These are phyloP conservation scores for Nicotiana rustica DNA, from an alignment of 305 asterid species.

Conservation along the genomic window DNA sequence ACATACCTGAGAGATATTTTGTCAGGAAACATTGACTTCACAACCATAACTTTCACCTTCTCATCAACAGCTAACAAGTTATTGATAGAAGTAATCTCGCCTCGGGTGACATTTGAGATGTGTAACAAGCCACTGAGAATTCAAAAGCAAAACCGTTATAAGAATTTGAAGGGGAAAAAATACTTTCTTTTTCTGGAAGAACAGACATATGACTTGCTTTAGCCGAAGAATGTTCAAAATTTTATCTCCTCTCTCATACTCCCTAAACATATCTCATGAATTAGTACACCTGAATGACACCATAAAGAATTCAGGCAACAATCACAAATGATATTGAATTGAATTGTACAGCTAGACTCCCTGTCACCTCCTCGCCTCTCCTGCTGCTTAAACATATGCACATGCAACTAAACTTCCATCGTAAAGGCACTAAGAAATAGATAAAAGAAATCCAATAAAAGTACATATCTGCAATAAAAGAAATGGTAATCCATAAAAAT, in stretches of 20 bases:
- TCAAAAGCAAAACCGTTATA: not conserved
- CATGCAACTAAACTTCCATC: not conserved
- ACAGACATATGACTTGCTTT: not conserved
- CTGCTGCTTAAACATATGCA: not conserved
- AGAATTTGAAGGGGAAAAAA: not conserved
- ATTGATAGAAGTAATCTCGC: constrained; percentile 62
- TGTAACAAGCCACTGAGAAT: constrained; percentile 86
- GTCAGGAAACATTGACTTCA: constrained; percentile 75
- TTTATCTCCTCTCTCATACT: constrained; percentile 14
- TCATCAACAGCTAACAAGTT: constrained; percentile 79
- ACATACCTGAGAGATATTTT: constrained; percentile 86
- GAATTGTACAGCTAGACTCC: not conserved
- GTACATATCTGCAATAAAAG: not conserved
- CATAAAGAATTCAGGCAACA: not conserved
- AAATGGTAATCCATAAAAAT: not conserved
- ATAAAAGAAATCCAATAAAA: not conserved
- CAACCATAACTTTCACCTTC: constrained; percentile 80
- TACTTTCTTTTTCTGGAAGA: not conserved
- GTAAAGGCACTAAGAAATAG: not conserved
- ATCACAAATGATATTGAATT: constrained; percentile 10
- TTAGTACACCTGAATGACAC: not conserved
- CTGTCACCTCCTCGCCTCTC: not conserved
- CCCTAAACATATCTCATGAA: not conserved
- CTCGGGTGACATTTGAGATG: constrained; percentile 73
- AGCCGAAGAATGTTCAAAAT: not conserved